Evolutionary conservation across 768 basidiomycete species (phyloP).

Genomic region (Agaricus sinodeliciosus): DNA sequence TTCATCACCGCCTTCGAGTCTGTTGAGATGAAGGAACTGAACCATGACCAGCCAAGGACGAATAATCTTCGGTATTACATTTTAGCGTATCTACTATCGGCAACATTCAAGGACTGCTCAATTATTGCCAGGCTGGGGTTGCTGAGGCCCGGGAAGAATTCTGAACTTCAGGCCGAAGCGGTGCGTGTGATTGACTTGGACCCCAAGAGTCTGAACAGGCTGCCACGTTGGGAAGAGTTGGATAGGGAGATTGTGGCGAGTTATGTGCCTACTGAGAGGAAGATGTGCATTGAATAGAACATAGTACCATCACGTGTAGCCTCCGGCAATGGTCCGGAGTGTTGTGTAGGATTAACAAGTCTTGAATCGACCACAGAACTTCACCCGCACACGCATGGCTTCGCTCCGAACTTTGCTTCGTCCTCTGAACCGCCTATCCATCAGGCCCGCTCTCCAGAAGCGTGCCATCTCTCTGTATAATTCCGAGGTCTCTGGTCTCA

Average conservation of each 20-base stretch:
- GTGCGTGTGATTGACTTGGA: conserved; percentile 85
- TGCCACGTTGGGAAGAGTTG: conserved; percentile 66
- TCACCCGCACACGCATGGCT: conserved; percentile 1
- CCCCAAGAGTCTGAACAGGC: conserved; percentile 59
- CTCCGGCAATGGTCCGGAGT: conserved; percentile 7
- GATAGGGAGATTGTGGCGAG: conserved; percentile 53
- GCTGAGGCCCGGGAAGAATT: conserved; percentile 16
- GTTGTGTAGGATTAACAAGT: background rate
- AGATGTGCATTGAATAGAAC: conserved; percentile 26
- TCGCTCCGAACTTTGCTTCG: conserved; percentile 2
- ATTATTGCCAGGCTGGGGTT: conserved; percentile 31
- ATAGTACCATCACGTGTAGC: conserved; percentile 6
- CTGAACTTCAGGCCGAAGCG: conserved; percentile 12
- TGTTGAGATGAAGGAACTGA: conserved; percentile 20
- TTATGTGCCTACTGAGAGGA: conserved; percentile 18
- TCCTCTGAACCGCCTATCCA: background rate
- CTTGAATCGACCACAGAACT: too few relatives aligned
- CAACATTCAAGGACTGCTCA: conserved; percentile 97
- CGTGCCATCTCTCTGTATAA: conserved; percentile 61
- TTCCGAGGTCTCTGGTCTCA: conserved; percentile 65
- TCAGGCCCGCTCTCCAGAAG: conserved; percentile 11
- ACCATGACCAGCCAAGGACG: conserved; percentile 31
- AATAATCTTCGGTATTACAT: conserved; percentile 54
- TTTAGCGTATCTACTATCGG: conserved; percentile 78
- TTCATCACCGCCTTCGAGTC: conserved; percentile 53